phyloP scores from a whole-genome alignment of 345 rosid species.

The Eucalyptus curtisii region DNA sequence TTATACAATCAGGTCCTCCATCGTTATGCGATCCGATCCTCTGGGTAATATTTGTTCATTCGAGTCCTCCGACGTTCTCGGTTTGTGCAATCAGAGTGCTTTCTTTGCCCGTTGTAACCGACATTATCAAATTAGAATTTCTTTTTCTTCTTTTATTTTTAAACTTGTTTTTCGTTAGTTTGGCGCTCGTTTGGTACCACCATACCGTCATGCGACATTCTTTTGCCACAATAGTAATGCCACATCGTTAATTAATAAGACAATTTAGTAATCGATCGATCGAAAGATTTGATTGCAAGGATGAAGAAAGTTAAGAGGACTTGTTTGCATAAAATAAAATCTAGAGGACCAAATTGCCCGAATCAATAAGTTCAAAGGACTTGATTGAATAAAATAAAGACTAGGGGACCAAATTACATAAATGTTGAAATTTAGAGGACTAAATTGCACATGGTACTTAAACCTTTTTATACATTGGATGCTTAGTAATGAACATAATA shows the following conservation, averaged over 20 bases:
- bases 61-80: accelerated
- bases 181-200: neutral
- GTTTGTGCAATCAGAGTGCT: neutral
- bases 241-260: neutral
- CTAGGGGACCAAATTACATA: neutral
- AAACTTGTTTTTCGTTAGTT: neutral
- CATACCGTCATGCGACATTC: neutral
- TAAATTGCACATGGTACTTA: neutral
- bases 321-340: neutral
- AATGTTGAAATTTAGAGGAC: neutral
- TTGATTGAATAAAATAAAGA: neutral
- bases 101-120: neutral
- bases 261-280: neutral
- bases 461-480: too few species aligned
- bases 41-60: neutral
- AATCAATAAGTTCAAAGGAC: neutral
- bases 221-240: neutral
- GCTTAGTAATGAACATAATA: neutral
- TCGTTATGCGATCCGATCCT: neutral
- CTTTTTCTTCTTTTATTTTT: neutral
- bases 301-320: neutral
- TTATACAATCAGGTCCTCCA: neutral
- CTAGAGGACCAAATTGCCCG: accelerated
- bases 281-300: neutral
- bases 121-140: neutral